Percentiles rank a stretch among this genome's conserved stretches.
Conservation (phyloP, 192 early-diverging fungal species). For the Entomortierella parvispora region DNA sequence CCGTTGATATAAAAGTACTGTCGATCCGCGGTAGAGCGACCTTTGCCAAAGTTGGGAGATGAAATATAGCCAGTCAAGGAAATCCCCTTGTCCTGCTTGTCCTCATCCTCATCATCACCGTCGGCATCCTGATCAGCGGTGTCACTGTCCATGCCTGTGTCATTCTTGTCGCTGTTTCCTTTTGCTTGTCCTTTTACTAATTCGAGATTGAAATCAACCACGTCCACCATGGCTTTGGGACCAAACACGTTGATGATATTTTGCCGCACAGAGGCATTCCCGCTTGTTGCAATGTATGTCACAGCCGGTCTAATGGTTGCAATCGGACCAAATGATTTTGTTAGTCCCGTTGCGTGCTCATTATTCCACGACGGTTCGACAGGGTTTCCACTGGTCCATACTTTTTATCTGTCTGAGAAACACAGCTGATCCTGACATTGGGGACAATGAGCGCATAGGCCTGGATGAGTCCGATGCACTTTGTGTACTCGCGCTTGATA, state of each 20-base stretch:
- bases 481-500: constrained; percentile 80
- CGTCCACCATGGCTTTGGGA: constrained; percentile 55
- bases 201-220: constrained; percentile 61
- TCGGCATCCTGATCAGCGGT: background rate
- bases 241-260: constrained; percentile 88
- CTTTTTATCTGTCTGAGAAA: constrained; percentile 71
- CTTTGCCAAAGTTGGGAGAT: constrained; percentile 71
- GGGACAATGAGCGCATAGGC: constrained; percentile 82
- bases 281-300: constrained; percentile 65
- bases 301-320: constrained; percentile 53
- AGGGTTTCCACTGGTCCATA: no score
- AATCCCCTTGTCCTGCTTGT: constrained; percentile 16
- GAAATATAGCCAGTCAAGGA: constrained; percentile 64
- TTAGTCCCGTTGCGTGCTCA: no score
- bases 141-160: background rate
- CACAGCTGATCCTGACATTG: constrained; percentile 71
- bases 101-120: constrained; percentile 10
- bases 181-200: constrained; percentile 37
- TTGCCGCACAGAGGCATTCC: constrained; percentile 65
- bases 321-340: no score
- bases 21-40: constrained; percentile 79
- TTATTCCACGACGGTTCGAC: no score
- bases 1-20: constrained; percentile 93
- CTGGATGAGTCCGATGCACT: constrained; percentile 81
- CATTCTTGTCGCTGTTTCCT: background rate